Conservation (phyloP, 495 filamentous ascomycete genomes). For the Penicillium chermesinum region DNA sequence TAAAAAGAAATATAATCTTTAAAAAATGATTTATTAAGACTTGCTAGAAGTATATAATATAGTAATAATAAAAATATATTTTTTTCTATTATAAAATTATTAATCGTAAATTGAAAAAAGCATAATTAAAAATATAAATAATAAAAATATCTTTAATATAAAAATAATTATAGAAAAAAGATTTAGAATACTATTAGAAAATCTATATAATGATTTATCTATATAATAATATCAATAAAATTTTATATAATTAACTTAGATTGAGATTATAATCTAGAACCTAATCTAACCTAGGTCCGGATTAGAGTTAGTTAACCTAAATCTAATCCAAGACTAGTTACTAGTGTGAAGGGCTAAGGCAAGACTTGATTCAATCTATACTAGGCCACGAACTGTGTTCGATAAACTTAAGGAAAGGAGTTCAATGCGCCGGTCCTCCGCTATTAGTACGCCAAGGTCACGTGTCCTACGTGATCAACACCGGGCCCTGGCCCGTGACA, state of each 20-base stretch:
- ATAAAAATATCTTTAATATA: not conserved
- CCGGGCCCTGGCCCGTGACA: too few relatives aligned
- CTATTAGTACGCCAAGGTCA: too few relatives aligned
- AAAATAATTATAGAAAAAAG: not conserved
- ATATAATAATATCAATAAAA: not conserved
- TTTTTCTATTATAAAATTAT: not conserved
- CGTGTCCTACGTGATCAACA: too few relatives aligned
- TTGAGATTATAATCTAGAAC: not conserved
- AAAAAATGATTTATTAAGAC: too few relatives aligned
- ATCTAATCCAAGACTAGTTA: not conserved
- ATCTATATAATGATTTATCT: constrained; percentile 1
- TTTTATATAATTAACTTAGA: not conserved
- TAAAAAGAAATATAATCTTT: not conserved
- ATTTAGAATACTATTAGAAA: not conserved
- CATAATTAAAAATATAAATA: too few relatives aligned
- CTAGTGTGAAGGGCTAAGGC: too few relatives aligned
- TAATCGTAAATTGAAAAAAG: not conserved
- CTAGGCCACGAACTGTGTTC: too few relatives aligned
- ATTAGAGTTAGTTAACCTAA: not conserved
- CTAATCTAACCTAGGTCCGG: not conserved
- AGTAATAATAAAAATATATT: not conserved
- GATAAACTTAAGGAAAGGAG: too few relatives aligned
- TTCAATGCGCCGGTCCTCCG: too few relatives aligned
- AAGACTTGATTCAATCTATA: too few relatives aligned
- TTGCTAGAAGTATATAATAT: too few relatives aligned